phyloP scores from a whole-genome alignment of 441 rosid genomes.

The Adansonia grandidieri region DNA sequence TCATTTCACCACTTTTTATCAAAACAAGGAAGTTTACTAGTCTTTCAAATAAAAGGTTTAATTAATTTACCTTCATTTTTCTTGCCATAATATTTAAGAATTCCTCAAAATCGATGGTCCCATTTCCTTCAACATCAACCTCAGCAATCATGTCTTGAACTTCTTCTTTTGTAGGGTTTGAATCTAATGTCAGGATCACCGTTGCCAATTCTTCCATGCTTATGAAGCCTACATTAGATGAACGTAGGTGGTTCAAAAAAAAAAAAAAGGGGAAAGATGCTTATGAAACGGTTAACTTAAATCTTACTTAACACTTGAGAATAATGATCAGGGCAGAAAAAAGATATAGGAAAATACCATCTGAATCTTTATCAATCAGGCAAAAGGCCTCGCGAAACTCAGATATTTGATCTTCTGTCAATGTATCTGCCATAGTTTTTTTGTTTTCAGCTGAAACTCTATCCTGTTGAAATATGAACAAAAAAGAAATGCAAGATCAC shows the following conservation, averaged over 20 bases:
- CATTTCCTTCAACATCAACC: slow-evolving; percentile 46
- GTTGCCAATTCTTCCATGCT: slow-evolving; percentile 51
- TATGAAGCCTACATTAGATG: slow-evolving; percentile 43
- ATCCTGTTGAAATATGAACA: neutral
- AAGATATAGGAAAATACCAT: slow-evolving; percentile 35
- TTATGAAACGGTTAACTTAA: neutral
- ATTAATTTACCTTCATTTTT: slow-evolving; percentile 45
- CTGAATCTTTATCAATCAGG: slow-evolving; percentile 56
- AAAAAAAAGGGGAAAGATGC: neutral
- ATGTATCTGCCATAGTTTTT: slow-evolving; percentile 42
- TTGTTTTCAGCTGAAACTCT: neutral
- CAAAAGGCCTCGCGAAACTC: slow-evolving; percentile 63
- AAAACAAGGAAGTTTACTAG: neutral
- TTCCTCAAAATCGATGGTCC: slow-evolving; percentile 47
- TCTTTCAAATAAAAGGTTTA: neutral
- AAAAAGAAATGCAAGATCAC: neutral
- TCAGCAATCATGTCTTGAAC: slow-evolving; percentile 53
- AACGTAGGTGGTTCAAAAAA: neutral
- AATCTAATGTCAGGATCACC: slow-evolving; percentile 46
- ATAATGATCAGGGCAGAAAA: neutral
- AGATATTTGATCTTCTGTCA: slow-evolving; percentile 51
- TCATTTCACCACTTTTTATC: neutral
- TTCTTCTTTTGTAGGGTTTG: slow-evolving; percentile 53
- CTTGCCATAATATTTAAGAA: slow-evolving; percentile 54
- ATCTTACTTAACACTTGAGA: neutral